Conservation (phyloP, 2,329 filamentous ascomycete species). For the Fusarium sp. region DNA sequence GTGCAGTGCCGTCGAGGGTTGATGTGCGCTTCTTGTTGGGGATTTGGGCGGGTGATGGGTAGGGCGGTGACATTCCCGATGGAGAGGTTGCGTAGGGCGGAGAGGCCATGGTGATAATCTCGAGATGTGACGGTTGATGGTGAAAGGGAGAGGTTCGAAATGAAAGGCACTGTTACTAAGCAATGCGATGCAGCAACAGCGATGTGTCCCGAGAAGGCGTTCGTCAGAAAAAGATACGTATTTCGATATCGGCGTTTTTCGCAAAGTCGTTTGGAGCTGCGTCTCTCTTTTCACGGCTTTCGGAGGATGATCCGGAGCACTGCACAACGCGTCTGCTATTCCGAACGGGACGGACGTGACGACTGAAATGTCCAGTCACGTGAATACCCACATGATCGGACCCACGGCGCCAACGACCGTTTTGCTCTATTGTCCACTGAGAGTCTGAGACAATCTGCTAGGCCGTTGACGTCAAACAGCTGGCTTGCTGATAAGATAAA, state of each 20-base stretch:
- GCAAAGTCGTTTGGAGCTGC: background rate
- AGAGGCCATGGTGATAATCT: constrained; percentile 61
- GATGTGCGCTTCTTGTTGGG: constrained; percentile 70
- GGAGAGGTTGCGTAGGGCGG: constrained; percentile 64
- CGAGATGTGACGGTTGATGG: background rate
- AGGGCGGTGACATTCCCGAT: constrained; percentile 66
- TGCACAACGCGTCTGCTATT: constrained; percentile 22
- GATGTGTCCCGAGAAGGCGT: background rate
- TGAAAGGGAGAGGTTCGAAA: background rate
- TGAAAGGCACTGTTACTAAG: background rate
- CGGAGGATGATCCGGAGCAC: constrained; percentile 28
- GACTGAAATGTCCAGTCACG: constrained; percentile 1
- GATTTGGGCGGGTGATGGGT: constrained; percentile 62
- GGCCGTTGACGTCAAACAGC: constrained; percentile 35
- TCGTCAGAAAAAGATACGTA: background rate
- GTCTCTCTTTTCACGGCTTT: constrained; percentile 16
- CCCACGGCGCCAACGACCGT: constrained; percentile 10
- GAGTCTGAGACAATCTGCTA: background rate
- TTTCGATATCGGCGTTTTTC: constrained; percentile 22
- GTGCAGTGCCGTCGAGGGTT: constrained; percentile 64
- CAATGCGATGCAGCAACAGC: background rate
- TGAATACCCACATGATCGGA: constrained; percentile 17
- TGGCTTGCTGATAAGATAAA: constrained; percentile 35
- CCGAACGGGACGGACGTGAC: constrained; percentile 20
- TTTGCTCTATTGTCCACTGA: background rate